These are phyloP conservation scores for Lasiodiplodia theobromae DNA, from an alignment of 2,329 filamentous ascomycete species.

Conservation along the genomic window DNA sequence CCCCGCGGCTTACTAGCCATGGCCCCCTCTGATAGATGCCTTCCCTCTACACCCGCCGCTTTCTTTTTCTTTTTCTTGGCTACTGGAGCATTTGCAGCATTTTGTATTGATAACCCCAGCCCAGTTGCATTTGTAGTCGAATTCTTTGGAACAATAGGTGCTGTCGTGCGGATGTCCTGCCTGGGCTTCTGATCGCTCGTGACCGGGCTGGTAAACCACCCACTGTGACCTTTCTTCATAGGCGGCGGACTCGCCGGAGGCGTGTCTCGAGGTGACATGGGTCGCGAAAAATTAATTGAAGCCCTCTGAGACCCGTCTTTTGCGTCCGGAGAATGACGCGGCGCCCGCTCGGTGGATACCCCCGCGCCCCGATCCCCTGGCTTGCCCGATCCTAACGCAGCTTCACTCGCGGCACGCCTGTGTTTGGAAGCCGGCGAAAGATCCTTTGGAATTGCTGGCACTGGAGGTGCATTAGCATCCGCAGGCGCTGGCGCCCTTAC, in stretches of 20 bases:
- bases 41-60: constrained; percentile 46
- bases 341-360: constrained; percentile 33
- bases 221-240: constrained; percentile 34
- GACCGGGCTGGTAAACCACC: constrained; percentile 51
- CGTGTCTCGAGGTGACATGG: constrained; percentile 56
- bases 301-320: constrained; percentile 51
- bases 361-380: constrained; percentile 48
- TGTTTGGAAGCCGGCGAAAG: constrained; percentile 41
- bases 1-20: constrained; percentile 59
- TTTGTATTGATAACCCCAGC: constrained; percentile 44
- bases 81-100: constrained; percentile 48
- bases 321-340: constrained; percentile 53
- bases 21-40: constrained; percentile 58
- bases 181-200: constrained; percentile 35
- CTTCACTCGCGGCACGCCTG: constrained; percentile 57
- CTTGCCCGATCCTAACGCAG: constrained; percentile 53
- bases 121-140: constrained; percentile 35
- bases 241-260: constrained; percentile 31
- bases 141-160: constrained; percentile 37
- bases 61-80: constrained; percentile 51
- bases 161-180: constrained; percentile 29
- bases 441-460: constrained; percentile 73
- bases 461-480: constrained; percentile 67
- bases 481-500: constrained; percentile 31
- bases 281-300: constrained; percentile 62